Percentiles rank a stretch among this genome's conserved stretches.
These are phyloP conservation scores for Nakazawaea ambrosiae DNA, from an alignment of 805 yeast genomes.

Conservation along the genomic window DNA sequence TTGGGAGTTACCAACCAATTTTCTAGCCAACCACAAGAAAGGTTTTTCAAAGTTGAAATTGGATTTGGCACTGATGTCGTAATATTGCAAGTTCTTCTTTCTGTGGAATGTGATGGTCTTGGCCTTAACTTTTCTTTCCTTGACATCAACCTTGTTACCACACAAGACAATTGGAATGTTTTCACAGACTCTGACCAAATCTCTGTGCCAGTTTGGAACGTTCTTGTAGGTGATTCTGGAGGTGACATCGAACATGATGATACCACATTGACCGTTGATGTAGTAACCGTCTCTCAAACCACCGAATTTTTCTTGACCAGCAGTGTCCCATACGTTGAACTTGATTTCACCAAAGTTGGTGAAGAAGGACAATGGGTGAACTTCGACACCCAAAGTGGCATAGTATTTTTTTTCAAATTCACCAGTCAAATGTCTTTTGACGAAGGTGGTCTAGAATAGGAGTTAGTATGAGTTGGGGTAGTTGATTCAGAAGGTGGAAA, in stretches of 20 bases:
- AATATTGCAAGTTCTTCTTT: constrained; percentile 99
- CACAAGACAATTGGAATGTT: constrained; percentile 98
- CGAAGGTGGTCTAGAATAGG: constrained; percentile 76
- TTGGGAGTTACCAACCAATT: constrained; percentile 96
- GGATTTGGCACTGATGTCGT: constrained; percentile 99
- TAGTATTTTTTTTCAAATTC: constrained; percentile 98
- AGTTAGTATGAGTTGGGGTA: constrained; percentile 1
- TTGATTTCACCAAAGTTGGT: constrained; percentile 98
- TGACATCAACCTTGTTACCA: constrained; percentile 99
- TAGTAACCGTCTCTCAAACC: constrained; percentile 99
- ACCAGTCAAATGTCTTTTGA: constrained; percentile 98
- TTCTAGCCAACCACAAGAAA: constrained; percentile 99
- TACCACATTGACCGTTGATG: constrained; percentile 99
- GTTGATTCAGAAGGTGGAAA: too few relatives aligned
- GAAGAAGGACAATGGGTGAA: constrained; percentile 96
- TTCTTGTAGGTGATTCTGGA: constrained; percentile 99
- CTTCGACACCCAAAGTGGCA: constrained; percentile 99
- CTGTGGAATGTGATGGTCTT: constrained; percentile 99
- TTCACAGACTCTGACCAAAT: constrained; percentile 98
- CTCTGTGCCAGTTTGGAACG: constrained; percentile 99
- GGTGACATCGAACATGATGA: constrained; percentile 99
- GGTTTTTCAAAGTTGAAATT: constrained; percentile 99
- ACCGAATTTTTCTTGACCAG: constrained; percentile 99
- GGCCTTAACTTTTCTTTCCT: constrained; percentile 99
- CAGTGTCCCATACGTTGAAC: constrained; percentile 99